These are phyloP conservation scores for Diplodia mutila DNA, from an alignment of 2,329 filamentous ascomycete genomes.

Conservation along the genomic window DNA sequence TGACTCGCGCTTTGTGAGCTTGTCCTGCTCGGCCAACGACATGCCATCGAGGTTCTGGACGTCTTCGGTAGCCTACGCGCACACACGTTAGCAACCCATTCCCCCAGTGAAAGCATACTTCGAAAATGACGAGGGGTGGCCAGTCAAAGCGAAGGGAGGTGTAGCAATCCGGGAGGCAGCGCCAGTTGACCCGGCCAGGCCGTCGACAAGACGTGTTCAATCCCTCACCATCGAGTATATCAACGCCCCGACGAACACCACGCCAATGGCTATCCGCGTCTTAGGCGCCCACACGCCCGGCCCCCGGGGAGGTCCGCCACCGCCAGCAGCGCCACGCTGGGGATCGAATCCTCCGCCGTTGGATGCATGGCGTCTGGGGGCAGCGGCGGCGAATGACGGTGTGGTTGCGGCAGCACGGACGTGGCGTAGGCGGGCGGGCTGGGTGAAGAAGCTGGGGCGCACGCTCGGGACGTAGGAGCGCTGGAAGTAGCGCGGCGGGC, in stretches of 20 bases:
- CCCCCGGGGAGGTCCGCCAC: background rate
- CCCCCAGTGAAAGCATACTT: background rate
- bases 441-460: constrained; percentile 23
- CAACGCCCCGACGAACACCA: constrained; percentile 58
- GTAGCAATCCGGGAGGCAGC: background rate
- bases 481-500: constrained; percentile 21
- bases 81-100: background rate
- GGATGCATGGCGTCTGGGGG: constrained; percentile 12
- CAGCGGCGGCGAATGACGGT: background rate
- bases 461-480: constrained; percentile 17
- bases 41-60: constrained; percentile 59
- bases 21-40: constrained; percentile 83
- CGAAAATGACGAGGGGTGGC: background rate
- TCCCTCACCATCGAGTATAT: constrained; percentile 61
- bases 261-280: constrained; percentile 49
- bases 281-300: constrained; percentile 34
- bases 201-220: constrained; percentile 29
- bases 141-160: background rate
- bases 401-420: constrained; percentile 2
- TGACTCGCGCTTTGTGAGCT: constrained; percentile 75
- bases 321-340: background rate
- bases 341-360: background rate
- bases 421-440: constrained; percentile 1
- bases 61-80: constrained; percentile 35
- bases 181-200: background rate